Percentiles rank a stretch among this genome's conserved stretches.
These are phyloP conservation scores for Candida dubliniensis DNA, from an alignment of 1,139 yeast species.

Conservation along the genomic window DNA sequence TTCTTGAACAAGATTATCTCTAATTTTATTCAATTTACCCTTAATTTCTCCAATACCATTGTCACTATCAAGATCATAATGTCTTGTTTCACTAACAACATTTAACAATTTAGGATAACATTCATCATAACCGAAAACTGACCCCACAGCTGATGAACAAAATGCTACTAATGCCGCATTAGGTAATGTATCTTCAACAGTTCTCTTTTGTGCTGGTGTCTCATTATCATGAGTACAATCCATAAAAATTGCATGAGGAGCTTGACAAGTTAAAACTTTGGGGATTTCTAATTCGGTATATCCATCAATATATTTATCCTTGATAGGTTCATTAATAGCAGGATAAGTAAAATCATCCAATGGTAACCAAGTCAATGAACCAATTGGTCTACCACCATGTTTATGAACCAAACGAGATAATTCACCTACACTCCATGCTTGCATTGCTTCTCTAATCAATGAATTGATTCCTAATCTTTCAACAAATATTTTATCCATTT, in stretches of 20 bases:
- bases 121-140: conserved; percentile 94
- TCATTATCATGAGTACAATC: conserved; percentile 98
- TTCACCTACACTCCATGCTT: conserved; percentile 87
- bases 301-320: conserved; percentile 37
- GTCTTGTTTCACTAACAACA: conserved; percentile 75
- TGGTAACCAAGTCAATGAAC: conserved; percentile 79
- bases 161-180: conserved; percentile 93
- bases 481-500: conserved; percentile 84
- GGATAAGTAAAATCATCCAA: conserved; percentile 71
- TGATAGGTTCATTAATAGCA: conserved; percentile 42
- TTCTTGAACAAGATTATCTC: conserved; percentile 63
- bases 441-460: conserved; percentile 95
- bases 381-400: conserved; percentile 95
- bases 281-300: conserved; percentile 62
- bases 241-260: conserved; percentile 93
- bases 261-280: conserved; percentile 58
- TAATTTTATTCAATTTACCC: conserved; percentile 54
- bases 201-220: conserved; percentile 83
- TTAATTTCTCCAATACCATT: conserved; percentile 79
- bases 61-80: conserved; percentile 51
- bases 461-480: conserved; percentile 88
- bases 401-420: conserved; percentile 82
- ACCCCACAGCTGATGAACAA: conserved; percentile 92
- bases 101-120: conserved; percentile 78
- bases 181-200: conserved; percentile 91